phyloP scores from a whole-genome alignment of 176 grass and related monocot genomes.

The Oryza longistaminata region DNA sequence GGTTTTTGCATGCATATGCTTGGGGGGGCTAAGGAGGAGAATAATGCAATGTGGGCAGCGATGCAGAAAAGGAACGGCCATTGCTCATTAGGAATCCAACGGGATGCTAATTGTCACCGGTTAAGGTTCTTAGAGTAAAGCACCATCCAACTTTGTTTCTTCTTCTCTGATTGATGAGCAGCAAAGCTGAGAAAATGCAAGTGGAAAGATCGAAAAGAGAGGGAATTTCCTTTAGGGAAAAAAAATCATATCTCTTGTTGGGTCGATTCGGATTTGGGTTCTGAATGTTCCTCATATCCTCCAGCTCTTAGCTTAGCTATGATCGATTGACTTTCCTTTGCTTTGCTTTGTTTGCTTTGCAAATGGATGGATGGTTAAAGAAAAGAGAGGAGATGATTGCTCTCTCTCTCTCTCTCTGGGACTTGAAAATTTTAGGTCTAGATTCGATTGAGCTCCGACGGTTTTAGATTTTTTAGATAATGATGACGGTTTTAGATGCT shows the following conservation, averaged over 20 bases:
- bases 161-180: not conserved
- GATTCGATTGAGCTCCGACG: not conserved
- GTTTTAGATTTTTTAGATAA: not conserved
- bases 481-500: not conserved
- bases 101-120: constrained; percentile 51
- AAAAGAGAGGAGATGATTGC: not conserved
- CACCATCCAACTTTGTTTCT: constrained; percentile 25
- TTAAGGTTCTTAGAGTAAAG: constrained; percentile 49
- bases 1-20: not conserved
- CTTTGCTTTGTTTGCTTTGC: not conserved
- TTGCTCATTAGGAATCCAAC: constrained; percentile 50
- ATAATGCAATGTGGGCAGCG: not conserved
- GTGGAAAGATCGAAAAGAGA: not conserved
- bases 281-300: constrained; percentile 53
- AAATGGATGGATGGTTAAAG: constrained; percentile 15
- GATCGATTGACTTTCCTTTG: constrained; percentile 14
- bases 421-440: constrained; percentile 33
- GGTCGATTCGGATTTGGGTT: constrained; percentile 40
- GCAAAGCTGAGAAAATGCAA: not conserved
- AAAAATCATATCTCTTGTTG: constrained; percentile 39
- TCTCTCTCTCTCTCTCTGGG: not conserved
- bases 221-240: not conserved
- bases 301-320: not conserved
- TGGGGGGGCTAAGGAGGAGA: not conserved
- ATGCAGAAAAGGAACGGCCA: constrained; percentile 55